A percentile compares a stretch with the other conserved stretches of the same genome.
Conservation (phyloP, 352 stramenopile species). For the Phytophthora citrophthora region DNA sequence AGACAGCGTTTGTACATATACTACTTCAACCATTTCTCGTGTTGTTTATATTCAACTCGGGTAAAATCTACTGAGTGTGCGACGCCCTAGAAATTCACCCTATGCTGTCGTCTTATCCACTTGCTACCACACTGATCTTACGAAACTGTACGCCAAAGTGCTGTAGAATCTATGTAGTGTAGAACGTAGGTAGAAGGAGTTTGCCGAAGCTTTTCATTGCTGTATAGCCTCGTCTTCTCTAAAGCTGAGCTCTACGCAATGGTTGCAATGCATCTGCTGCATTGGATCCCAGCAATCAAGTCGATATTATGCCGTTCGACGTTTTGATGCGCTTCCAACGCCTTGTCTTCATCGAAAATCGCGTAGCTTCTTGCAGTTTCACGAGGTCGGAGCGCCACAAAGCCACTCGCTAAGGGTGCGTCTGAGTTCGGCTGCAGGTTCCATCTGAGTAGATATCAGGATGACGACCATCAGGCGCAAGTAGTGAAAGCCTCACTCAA, state of each 20-base stretch:
- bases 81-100: not conserved
- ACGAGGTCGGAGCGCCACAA: slow-evolving; percentile 1
- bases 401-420: slow-evolving; percentile 9
- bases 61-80: not conserved
- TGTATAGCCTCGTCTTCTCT: not conserved
- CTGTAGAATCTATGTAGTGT: too few species aligned
- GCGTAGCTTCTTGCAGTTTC: not conserved
- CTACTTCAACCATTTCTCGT: slow-evolving; percentile 7
- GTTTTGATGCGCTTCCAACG: not conserved
- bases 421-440: slow-evolving; percentile 14
- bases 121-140: not conserved
- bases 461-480: slow-evolving; percentile 2
- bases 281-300: slow-evolving; percentile 1
- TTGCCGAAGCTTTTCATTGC: not conserved
- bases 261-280: slow-evolving; percentile 1
- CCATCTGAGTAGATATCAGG: slow-evolving; percentile 31
- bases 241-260: not conserved
- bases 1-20: slow-evolving; percentile 36
- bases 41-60: not conserved
- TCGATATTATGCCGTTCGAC: not conserved
- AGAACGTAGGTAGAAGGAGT: not conserved
- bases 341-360: slow-evolving; percentile 2
- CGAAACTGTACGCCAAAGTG: too few species aligned
- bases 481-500: slow-evolving; percentile 1
- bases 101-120: not conserved